These are phyloP conservation scores for Coemansia sp. DNA, from an alignment of 192 early-diverging fungal genomes.

Conservation along the genomic window DNA sequence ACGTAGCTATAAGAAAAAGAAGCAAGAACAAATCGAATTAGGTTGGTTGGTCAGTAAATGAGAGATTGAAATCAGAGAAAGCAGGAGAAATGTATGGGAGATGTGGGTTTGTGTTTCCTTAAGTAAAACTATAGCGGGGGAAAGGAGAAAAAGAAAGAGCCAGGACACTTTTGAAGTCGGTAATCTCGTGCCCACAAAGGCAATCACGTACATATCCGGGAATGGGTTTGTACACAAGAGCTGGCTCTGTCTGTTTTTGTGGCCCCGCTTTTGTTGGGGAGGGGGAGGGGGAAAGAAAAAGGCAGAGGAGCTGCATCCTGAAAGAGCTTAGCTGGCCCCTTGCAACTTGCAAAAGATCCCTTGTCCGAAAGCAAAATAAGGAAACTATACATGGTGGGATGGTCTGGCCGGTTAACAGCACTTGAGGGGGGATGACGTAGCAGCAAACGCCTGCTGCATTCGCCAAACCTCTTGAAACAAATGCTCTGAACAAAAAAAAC, in stretches of 20 bases:
- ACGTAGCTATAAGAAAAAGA: constrained; percentile 23
- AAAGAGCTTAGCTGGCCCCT: neutral
- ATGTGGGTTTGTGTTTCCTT: no score
- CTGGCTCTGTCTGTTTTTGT: neutral
- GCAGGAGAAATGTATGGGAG: neutral
- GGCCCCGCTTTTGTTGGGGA: neutral
- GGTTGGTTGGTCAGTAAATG: neutral
- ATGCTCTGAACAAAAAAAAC: neutral
- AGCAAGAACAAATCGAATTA: neutral
- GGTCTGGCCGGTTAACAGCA: neutral
- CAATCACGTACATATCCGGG: constrained; percentile 4
- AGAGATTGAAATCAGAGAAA: neutral
- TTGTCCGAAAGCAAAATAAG: neutral
- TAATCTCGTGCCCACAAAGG: constrained; percentile 3
- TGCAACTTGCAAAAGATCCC: neutral
- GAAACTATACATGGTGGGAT: neutral
- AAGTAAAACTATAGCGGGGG: neutral
- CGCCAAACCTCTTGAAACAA: neutral
- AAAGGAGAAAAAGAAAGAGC: neutral
- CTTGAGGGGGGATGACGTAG: neutral
- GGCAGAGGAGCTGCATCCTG: neutral
- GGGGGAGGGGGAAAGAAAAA: neutral
- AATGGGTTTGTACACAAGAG: neutral
- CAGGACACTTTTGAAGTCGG: neutral
- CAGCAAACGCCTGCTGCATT: neutral